Base-by-base conservation (phyloP, 176 grass and related monocot genomes). In the Zoysia japonica region DNA sequence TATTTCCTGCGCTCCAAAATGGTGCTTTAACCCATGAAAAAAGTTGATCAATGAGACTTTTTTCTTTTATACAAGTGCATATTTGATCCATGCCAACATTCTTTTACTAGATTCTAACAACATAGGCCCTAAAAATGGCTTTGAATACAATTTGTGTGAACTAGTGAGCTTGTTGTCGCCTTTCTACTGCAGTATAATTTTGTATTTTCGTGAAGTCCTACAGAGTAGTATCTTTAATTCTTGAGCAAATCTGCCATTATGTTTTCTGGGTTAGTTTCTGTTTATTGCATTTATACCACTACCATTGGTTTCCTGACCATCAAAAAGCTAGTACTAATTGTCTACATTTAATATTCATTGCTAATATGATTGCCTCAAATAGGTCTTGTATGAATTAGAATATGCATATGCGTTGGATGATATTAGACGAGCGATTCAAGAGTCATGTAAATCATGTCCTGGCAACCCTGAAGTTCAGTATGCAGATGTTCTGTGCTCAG, bases 311-410 rank as follows among this genome's bases (percentile, higher is more conserved):
- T 6, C 19, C 82, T 59, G 36, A 67, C 35, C 0, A 4, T 43
- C 0, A 37, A 78, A n/a, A 50, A 38, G 40, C 17, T 88, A 55
- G 57, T 85, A 65, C 70, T 54, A 73, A 69, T 16, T 65, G 16
- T 74, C 5, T 76, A 50, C 19, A 35, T 84, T n/a, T 61, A 65
- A 57, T 75, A 48, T 49, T 72, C 19, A 19, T 11, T 68, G 63
- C 39, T 79, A 57, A 39, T 77, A 11, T 55, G 39, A 14, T 57
- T 63, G 28, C 81, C 7, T 65, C 44, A 60, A 59, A 53, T 70
- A 98, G 95, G 90, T 94, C 65, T 79, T 98, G 72, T 98, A 92
- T 80, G 95, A 90, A 55, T 73, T 98, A 70, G 92, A 98, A 79
- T 98, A 91, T 74, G 85, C 85, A 48, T 82, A 93, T 86, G 88